Evolutionary conservation across 192 early-diverging fungal species (phyloP), one percentile per base, ranked within the genome.

Genomic region (Coemansia sp.): DNA sequence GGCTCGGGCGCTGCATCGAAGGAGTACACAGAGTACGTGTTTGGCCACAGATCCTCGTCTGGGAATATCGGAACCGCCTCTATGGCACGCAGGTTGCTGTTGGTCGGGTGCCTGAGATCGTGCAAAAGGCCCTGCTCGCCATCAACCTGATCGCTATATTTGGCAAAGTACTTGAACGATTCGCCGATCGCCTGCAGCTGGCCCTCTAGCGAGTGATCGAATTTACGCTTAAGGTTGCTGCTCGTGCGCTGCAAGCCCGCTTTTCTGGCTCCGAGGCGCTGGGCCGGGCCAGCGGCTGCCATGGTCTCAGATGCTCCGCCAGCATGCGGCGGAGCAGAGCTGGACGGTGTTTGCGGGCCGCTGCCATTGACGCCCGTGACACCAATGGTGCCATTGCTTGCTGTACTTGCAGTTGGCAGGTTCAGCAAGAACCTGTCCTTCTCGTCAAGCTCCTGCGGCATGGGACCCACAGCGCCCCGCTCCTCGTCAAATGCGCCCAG

Each of bases 401-500:
- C 38, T 42, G 39, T 16, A 33, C 24, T 36, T 21, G 46, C 34
- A 2, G 67, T 63, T 3, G 83, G 83, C 20, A 77, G 67, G 39
- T 73, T 67, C 16, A 84, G 63, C 28, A 84, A 60, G 20, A 81
- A 74, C 42, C 63, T 59, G 63, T 84, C 83, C 28, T 65, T 68
- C 21, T 73, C 65, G 60, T 81, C 78, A 50, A 84, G 59, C 69
- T 68, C 43, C 33, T 80, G 63, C 20, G 43, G 60, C 23, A 23
- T 40, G 9, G 46, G 45, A 9, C 39, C 53, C 9, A 38, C 42
- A 16, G 33, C 42, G 6, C 48, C 56, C n/a, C 37, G 51, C 33
- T 70, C 67, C 21, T 80, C 73, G 55, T 84, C 83, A 62, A 84
- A 84, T 14, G 66, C 61, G 24, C 79, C 79, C 16, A 84, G 45